Percentiles rank a stretch among this genome's conserved stretches.
These are phyloP conservation scores for Monosporascus cannonballus DNA, from an alignment of 2,329 filamentous ascomycete genomes.

Conservation along the genomic window DNA sequence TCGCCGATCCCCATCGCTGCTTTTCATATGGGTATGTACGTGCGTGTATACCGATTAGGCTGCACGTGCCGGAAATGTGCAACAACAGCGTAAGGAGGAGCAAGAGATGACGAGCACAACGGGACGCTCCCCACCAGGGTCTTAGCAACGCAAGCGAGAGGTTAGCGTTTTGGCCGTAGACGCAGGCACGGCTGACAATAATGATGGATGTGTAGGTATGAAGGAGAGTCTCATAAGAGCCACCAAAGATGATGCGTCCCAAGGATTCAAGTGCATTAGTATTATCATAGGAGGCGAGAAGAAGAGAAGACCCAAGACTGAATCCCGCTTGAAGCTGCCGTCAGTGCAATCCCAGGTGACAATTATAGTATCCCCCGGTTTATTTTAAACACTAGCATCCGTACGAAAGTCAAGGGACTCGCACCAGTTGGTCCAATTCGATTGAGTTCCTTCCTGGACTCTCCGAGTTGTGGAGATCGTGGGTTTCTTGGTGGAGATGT, in stretches of 20 bases:
- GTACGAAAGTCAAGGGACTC: neutral
- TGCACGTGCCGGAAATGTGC: neutral
- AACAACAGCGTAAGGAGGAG: neutral
- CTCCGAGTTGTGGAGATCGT: neutral
- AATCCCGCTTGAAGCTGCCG: neutral
- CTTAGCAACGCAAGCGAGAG: no score
- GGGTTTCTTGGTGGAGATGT: neutral
- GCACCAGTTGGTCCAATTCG: neutral
- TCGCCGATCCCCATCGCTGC: constrained; percentile 18
- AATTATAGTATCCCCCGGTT: neutral
- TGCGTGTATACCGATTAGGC: neutral
- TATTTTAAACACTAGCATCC: neutral
- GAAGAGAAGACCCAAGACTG: no score
- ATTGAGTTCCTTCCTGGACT: neutral
- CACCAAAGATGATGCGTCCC: no score
- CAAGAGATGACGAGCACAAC: neutral
- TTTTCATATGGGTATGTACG: neutral
- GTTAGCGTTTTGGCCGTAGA: no score
- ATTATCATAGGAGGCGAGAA: no score
- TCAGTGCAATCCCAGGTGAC: neutral
- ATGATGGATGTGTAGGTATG: no score
- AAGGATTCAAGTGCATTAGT: no score
- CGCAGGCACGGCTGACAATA: no score
- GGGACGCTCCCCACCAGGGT: no score
- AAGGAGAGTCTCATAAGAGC: no score